Percentiles rank a stretch among this genome's conserved stretches.
Evolutionary conservation across 75 land plant genomes (phyloP).

Genomic region (Chamaecyparis obtusa): DNA sequence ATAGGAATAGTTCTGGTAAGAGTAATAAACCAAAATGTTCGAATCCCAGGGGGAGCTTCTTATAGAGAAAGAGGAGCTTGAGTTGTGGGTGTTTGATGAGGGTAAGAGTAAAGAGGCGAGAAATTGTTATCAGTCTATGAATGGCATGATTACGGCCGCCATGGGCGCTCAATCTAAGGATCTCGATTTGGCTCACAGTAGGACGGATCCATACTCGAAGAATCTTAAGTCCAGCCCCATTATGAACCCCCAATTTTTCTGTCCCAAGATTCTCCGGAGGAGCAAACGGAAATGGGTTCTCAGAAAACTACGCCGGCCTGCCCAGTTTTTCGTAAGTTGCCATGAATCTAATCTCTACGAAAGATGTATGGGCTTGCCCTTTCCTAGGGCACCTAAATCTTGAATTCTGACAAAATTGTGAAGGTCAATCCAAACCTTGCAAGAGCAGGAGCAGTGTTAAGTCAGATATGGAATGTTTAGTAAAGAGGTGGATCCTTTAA

Average conservation of each 20-base stretch:
- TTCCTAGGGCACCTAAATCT: too few species aligned
- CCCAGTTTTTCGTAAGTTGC: background rate
- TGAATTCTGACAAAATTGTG: too few species aligned
- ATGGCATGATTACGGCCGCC: background rate
- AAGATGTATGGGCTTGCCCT: too few species aligned
- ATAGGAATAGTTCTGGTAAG: background rate
- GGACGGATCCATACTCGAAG: background rate
- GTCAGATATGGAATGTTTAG: too few species aligned
- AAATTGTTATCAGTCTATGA: background rate
- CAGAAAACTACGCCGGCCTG: constrained; percentile 10
- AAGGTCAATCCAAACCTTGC: too few species aligned
- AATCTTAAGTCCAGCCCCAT: background rate
- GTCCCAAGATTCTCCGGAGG: background rate
- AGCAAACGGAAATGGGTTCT: constrained; percentile 3
- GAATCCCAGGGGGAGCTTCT: background rate
- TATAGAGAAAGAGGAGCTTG: background rate
- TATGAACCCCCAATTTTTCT: background rate
- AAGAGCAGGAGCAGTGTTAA: too few species aligned
- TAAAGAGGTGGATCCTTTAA: too few species aligned
- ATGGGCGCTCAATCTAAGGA: background rate
- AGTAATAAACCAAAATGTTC: background rate
- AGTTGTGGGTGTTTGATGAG: background rate
- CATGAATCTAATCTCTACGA: background rate
- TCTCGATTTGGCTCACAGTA: background rate
- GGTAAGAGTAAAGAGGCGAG: background rate